These are phyloP conservation scores for Chenopodium berlandieri DNA, from an alignment of 148 eudicot genomes.

Conservation along the genomic window DNA sequence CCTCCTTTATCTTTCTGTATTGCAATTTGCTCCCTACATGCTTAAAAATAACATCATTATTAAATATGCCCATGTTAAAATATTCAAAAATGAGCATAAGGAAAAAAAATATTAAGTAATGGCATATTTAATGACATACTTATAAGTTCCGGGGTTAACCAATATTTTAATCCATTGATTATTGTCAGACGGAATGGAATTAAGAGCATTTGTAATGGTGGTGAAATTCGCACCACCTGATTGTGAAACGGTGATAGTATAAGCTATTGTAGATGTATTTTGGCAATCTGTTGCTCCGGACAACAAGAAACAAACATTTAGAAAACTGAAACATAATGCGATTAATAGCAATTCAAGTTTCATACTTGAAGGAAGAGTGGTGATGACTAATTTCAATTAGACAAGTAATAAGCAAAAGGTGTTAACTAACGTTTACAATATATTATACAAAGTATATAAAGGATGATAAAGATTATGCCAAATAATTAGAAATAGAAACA, in stretches of 20 bases:
- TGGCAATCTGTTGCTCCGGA: slow-evolving; percentile 10
- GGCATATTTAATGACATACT: slow-evolving; percentile 3
- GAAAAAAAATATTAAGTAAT: no score
- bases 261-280: slow-evolving; percentile 12
- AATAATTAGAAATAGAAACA: no score
- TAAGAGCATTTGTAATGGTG: slow-evolving; percentile 15
- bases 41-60: neutral
- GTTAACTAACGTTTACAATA: no score
- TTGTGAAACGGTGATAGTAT: slow-evolving; percentile 24
- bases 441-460: neutral
- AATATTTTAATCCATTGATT: slow-evolving; percentile 18
- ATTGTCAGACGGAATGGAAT: slow-evolving; percentile 23
- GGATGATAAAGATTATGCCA: neutral
- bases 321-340: neutral
- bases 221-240: slow-evolving; percentile 17
- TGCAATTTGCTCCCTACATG: slow-evolving; percentile 5
- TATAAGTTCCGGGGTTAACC: slow-evolving; percentile 11
- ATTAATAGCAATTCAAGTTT: neutral
- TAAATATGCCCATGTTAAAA: no score
- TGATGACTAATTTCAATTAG: neutral
- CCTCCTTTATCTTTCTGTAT: neutral
- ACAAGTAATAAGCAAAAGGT: neutral
- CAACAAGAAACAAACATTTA: neutral
- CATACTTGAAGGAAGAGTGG: neutral
- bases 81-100: neutral